A percentile compares a stretch with the other conserved stretches of the same genome.
These are phyloP conservation scores for Triticum urartu DNA, from an alignment of 176 grass and related monocot genomes.

Conservation along the genomic window DNA sequence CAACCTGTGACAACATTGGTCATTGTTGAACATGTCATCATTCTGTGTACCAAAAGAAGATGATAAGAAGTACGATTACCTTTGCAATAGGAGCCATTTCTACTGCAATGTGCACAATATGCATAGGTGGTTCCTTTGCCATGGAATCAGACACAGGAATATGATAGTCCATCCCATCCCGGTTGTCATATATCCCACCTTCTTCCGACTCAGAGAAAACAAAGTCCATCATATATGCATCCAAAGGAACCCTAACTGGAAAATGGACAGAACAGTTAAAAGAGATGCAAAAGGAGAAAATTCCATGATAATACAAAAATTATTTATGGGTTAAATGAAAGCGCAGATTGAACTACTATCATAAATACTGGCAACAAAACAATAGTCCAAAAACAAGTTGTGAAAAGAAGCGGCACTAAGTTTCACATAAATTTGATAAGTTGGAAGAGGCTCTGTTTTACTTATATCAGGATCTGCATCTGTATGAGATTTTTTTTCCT, in stretches of 20 bases:
- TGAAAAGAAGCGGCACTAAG: not conserved
- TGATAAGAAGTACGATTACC: conserved; percentile 27
- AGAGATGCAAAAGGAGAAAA: conserved; percentile 7
- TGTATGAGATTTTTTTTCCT: conserved; percentile 11
- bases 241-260: conserved; percentile 80
- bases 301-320: not conserved
- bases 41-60: not conserved
- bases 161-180: conserved; percentile 84
- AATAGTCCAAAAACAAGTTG: conserved; percentile 2
- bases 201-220: conserved; percentile 96
- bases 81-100: conserved; percentile 99
- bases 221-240: conserved; percentile 99
- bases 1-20: conserved; percentile 54
- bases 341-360: not conserved
- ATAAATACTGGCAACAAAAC: conserved; percentile 13
- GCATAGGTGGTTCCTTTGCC: conserved; percentile 80
- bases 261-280: conserved; percentile 19
- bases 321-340: not conserved
- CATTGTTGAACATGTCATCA: not conserved
- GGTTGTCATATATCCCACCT: conserved; percentile 92
- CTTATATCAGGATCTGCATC: not conserved
- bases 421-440: not conserved
- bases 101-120: conserved; percentile 93
- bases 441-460: not conserved
- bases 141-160: conserved; percentile 71